phyloP scores from a whole-genome alignment of 176 grass and related monocot species.

The Tuctoria greenei region DNA sequence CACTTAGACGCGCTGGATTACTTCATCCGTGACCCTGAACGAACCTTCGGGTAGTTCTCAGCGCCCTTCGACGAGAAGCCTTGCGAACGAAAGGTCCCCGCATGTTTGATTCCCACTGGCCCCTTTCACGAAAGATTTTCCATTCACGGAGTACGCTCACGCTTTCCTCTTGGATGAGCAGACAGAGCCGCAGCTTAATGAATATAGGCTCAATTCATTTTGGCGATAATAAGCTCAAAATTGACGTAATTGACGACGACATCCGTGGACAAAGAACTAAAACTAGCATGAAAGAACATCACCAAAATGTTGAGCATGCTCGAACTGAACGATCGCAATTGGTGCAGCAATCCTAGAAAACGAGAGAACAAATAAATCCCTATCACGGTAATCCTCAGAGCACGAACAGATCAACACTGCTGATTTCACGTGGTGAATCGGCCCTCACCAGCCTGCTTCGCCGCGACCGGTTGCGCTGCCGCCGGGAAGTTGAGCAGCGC shows the following conservation, averaged over 20 bases:
- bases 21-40: conserved; percentile 3
- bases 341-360: not conserved
- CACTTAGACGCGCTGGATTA: not conserved
- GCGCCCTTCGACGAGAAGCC: not conserved
- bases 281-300: not conserved
- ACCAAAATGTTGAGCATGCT: not conserved
- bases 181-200: not conserved
- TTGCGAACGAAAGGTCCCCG: not conserved
- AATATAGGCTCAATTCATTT: not conserved
- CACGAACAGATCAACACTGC: not conserved
- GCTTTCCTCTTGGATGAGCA: not conserved
- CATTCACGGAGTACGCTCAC: not conserved
- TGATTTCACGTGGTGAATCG: not conserved
- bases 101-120: not conserved
- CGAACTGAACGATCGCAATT: not conserved
- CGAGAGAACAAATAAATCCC: not conserved
- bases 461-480: not conserved
- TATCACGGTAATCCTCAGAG: not conserved
- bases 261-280: not conserved
- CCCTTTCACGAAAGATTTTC: not conserved
- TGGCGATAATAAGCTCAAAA: not conserved
- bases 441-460: not conserved
- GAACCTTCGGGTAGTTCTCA: conserved; percentile 4
- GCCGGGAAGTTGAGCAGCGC: conserved; percentile 86
- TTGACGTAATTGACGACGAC: not conserved